Evolutionary conservation across 2,329 filamentous ascomycete genomes (phyloP).

Genomic region (Ploettnerulaceae sp.): DNA sequence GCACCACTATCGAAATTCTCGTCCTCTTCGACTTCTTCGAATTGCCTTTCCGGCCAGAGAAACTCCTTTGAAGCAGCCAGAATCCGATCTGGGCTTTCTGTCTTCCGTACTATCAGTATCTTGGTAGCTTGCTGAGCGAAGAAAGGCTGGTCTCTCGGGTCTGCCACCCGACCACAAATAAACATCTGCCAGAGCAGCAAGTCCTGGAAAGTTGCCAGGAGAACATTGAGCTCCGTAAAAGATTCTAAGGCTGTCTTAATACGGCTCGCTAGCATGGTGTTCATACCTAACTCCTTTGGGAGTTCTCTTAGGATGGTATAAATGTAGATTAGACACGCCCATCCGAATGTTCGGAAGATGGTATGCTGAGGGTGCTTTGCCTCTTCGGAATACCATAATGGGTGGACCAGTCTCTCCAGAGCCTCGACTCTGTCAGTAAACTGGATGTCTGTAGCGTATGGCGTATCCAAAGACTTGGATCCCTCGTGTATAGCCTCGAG

Average conservation of each 20-base stretch:
- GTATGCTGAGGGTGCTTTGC: slow-evolving; percentile 14
- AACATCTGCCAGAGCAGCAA: slow-evolving; percentile 27
- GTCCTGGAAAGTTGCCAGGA: slow-evolving; percentile 25
- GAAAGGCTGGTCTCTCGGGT: slow-evolving; percentile 18
- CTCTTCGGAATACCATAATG: slow-evolving; percentile 21
- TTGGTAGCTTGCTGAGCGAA: slow-evolving; percentile 22
- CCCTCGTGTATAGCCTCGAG: slow-evolving; percentile 16
- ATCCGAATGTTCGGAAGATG: slow-evolving; percentile 23
- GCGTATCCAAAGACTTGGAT: slow-evolving; percentile 13
- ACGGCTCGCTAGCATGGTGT: slow-evolving; percentile 19
- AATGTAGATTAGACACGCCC: slow-evolving; percentile 24
- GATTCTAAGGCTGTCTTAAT: slow-evolving; percentile 17
- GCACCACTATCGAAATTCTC: neutral
- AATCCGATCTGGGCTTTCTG: slow-evolving; percentile 16
- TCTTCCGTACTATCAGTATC: slow-evolving; percentile 19
- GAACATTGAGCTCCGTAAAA: slow-evolving; percentile 21
- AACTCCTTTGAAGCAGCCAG: slow-evolving; percentile 15
- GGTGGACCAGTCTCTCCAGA: slow-evolving; percentile 21
- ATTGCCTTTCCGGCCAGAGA: slow-evolving; percentile 22
- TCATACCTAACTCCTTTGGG: slow-evolving; percentile 20
- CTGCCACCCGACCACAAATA: slow-evolving; percentile 21
- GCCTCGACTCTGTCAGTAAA: slow-evolving; percentile 25
- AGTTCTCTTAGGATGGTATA: slow-evolving; percentile 21
- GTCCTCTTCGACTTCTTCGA: neutral
- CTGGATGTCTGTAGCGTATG: slow-evolving; percentile 15